phyloP scores from a whole-genome alignment of 192 early-diverging fungal species.

The Dissophora ornata region DNA sequence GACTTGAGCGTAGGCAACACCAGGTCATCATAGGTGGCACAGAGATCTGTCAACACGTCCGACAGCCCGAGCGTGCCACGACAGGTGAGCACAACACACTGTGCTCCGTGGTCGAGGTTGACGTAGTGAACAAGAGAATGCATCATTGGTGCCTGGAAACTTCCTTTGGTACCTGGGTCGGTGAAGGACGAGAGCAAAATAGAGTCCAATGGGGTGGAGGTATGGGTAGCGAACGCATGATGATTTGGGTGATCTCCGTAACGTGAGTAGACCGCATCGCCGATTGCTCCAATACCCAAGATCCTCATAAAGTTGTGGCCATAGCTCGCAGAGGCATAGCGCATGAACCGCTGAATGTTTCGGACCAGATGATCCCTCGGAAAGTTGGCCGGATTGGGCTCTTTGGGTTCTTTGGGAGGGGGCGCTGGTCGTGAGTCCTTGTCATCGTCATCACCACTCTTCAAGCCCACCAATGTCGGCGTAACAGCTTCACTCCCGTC shows the following conservation, averaged over 20 bases:
- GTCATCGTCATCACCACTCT: constrained; percentile 17
- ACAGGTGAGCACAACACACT: constrained; percentile 83
- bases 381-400: constrained; percentile 60
- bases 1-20: constrained; percentile 50
- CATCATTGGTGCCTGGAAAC: constrained; percentile 65
- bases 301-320: constrained; percentile 81
- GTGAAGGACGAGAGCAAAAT: constrained; percentile 80
- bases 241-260: constrained; percentile 71
- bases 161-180: constrained; percentile 47
- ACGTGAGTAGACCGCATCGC: constrained; percentile 46
- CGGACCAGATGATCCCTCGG: constrained; percentile 68
- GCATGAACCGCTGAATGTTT: constrained; percentile 77
- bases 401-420: constrained; percentile 47
- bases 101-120: constrained; percentile 82
- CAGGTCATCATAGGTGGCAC: constrained; percentile 77
- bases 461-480: constrained; percentile 4
- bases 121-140: constrained; percentile 85
- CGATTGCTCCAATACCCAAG: constrained; percentile 69
- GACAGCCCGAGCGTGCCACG: constrained; percentile 89
- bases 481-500: background rate
- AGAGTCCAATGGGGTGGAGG: constrained; percentile 75
- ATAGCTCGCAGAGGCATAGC: constrained; percentile 76
- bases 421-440: constrained; percentile 24
- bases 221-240: constrained; percentile 83
- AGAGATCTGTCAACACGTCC: constrained; percentile 90